Percentiles rank a stretch among this genome's conserved stretches.
These are phyloP conservation scores for Telfairia occidentalis DNA, from an alignment of 331 rosid species.

Conservation along the genomic window DNA sequence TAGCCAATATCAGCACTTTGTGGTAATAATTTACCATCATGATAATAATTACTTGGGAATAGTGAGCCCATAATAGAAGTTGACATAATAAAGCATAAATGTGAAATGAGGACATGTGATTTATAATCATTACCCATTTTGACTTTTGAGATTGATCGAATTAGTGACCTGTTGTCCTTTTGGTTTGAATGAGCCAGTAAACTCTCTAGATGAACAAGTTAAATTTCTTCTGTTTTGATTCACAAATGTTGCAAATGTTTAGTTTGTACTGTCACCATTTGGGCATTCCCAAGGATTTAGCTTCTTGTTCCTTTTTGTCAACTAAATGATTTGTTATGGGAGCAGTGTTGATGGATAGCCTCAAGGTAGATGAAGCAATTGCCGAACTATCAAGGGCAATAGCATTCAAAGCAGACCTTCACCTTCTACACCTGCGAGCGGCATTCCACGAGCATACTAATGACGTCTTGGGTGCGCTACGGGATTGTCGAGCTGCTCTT, in stretches of 20 bases:
- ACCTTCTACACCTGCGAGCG: constrained; percentile 85
- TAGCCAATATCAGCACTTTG: neutral
- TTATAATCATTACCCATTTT: neutral
- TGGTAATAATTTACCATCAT: neutral
- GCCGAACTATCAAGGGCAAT: constrained; percentile 78
- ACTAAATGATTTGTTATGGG: neutral
- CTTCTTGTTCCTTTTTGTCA: neutral
- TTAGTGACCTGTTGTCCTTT: neutral
- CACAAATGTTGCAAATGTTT: neutral
- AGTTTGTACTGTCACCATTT: neutral
- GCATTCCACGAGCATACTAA: constrained; percentile 83
- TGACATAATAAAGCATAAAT: neutral
- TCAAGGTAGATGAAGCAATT: constrained; percentile 70
- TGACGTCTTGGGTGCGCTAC: constrained; percentile 60
- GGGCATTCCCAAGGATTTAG: neutral
- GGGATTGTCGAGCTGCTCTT: constrained; percentile 92
- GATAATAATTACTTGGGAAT: neutral
- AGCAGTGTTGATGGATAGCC: constrained; percentile 82
- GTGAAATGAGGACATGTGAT: neutral
- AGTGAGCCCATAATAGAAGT: neutral
- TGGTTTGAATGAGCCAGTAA: neutral
- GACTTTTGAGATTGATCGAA: neutral
- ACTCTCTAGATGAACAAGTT: neutral
- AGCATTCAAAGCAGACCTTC: constrained; percentile 82
- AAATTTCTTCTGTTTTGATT: neutral